Conservation (phyloP, 495 filamentous ascomycete species). For the Recurvomyces mirabilis region DNA sequence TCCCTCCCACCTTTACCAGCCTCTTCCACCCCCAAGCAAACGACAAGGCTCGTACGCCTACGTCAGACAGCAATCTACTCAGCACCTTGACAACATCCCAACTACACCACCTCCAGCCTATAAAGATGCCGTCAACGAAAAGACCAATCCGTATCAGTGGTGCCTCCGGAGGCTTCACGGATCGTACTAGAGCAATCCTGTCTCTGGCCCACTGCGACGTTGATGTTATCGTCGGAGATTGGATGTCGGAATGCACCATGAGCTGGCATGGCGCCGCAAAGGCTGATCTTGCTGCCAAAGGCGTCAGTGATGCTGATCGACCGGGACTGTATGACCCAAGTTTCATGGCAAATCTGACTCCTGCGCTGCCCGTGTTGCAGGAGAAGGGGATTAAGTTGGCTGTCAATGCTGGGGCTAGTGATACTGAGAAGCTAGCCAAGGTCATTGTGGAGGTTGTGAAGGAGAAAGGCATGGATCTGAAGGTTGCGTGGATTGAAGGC, state of each 20-base stretch:
- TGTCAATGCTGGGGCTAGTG: constrained; percentile 11
- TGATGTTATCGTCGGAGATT: constrained; percentile 19
- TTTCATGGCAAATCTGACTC: constrained; percentile 15
- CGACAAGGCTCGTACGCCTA: background rate
- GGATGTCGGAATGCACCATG: constrained; percentile 25
- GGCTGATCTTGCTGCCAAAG: constrained; percentile 1
- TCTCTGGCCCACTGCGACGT: constrained; percentile 21
- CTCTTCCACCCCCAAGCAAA: background rate
- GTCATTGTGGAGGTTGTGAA: constrained; percentile 5
- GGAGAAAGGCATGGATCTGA: constrained; percentile 10
- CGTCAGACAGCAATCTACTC: background rate
- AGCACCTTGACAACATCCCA: background rate
- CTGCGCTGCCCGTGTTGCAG: background rate
- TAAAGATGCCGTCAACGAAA: constrained; percentile 17
- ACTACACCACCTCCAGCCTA: background rate
- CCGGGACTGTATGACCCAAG: constrained; percentile 16
- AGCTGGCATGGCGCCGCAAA: constrained; percentile 13
- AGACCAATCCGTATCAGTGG: constrained; percentile 27
- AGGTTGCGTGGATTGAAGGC: constrained; percentile 13
- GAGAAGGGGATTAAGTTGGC: constrained; percentile 14
- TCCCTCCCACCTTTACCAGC: background rate
- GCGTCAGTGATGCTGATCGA: constrained; percentile 1
- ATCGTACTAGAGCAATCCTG: constrained; percentile 27
- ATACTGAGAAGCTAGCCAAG: constrained; percentile 12
- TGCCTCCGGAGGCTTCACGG: constrained; percentile 27